Evolutionary conservation across 2,329 filamentous ascomycete genomes (phyloP), one percentile per base, ranked within the genome.

Genomic region (Hymenoscyphus salicellus): DNA sequence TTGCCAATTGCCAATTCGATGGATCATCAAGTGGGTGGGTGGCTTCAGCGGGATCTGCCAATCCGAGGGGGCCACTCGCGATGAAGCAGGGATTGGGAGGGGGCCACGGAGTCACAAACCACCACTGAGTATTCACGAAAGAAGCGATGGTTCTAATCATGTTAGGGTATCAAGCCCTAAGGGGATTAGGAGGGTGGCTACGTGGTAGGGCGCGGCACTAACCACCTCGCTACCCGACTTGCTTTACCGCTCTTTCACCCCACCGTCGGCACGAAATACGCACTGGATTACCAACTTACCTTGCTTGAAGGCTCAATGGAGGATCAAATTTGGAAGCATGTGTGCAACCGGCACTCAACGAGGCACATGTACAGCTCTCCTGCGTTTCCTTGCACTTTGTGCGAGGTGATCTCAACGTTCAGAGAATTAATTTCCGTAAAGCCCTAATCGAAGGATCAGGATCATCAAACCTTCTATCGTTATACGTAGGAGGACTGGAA

Each of bases 371-470:
- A 32, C 11, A 33, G 32, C 26, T 17, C 30, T 56, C 16, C 30
- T 20, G 52, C 30, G 26, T 56, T 30, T 30, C 20, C 52, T 30
- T 17, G 52, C 30, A 32, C n/a, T n/a, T 56, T 26, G 52, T 56
- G 26, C 52, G 26, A 56, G 26, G 52, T 33, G 30, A 30, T 30
- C 52, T 30, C 52, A 56, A 56, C 52, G 49, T 55, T 28, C 49
- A 55, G 26, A 30, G 52, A 2, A 30, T 56, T 30, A 56, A 56
- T 30, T 56, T 32, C 52, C 52, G 52, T 26, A 28, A 56, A 17
- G 52, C 52, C 52, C 52, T 56, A 26, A 33, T 56, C 20, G 52
- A 56, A 56, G 52, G 52, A 56, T 56, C 30, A n/a, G 52, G 26
- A 32, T 55, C 23, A 8, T n/a, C 23, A 55, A 28, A 32, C 14